Evolutionary conservation across 768 basidiomycete genomes (phyloP).

Genomic region (Termitomyces sp.): DNA sequence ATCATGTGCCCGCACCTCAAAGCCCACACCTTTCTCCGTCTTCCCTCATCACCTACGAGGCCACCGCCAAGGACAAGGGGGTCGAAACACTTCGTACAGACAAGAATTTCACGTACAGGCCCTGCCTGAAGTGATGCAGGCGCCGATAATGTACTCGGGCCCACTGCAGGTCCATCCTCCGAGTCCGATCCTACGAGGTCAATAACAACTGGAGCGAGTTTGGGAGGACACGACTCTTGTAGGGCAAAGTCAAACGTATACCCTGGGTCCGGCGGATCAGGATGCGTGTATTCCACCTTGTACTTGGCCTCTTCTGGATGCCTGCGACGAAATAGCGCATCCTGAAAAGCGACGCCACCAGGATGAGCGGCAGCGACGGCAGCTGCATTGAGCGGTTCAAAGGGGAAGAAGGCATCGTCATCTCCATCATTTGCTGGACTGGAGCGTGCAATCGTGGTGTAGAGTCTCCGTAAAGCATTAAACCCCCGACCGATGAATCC

Average conservation of each 20-base stretch:
- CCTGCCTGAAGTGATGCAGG: conserved; percentile 7
- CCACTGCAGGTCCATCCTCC: conserved; percentile 29
- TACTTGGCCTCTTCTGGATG: conserved; percentile 34
- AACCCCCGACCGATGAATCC: conserved; percentile 15
- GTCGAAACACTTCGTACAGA: conserved; percentile 64
- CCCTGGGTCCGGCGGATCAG: conserved; percentile 46
- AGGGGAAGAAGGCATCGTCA: conserved; percentile 3
- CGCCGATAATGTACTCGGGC: conserved; percentile 4
- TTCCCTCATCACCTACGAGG: conserved; percentile 39
- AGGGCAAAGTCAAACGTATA: conserved; percentile 66
- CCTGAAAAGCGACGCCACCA: conserved; percentile 1
- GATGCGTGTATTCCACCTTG: conserved; percentile 59
- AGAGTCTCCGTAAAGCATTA: conserved; percentile 10
- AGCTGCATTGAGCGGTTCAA: not conserved
- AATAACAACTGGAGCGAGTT: conserved; percentile 35
- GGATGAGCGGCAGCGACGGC: conserved; percentile 1
- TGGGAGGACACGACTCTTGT: conserved; percentile 22
- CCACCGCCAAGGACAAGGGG: conserved; percentile 53
- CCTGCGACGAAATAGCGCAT: conserved; percentile 3
- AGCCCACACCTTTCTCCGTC: conserved; percentile 55
- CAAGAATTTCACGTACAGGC: conserved; percentile 39
- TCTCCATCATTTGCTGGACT: conserved; percentile 2
- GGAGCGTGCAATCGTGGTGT: conserved; percentile 7
- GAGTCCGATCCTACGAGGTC: conserved; percentile 11
- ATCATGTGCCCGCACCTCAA: conserved; percentile 75